These are phyloP conservation scores for Lepidopterella palustris DNA, from an alignment of 495 filamentous ascomycete genomes.

Conservation along the genomic window DNA sequence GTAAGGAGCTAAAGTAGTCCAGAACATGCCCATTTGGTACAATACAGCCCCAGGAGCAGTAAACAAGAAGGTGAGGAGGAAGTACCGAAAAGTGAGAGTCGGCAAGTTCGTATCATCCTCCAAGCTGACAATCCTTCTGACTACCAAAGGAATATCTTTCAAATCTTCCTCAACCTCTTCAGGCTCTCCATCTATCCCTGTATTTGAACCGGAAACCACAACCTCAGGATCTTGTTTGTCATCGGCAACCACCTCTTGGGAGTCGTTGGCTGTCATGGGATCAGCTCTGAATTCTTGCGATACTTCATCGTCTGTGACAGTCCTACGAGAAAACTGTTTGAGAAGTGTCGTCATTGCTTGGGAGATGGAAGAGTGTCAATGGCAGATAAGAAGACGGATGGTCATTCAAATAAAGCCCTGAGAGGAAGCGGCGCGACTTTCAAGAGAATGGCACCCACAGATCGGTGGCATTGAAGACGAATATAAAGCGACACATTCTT, in stretches of 20 bases:
- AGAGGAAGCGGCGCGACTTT: no score
- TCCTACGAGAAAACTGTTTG: no score
- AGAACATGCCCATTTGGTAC: slow-evolving; percentile 48
- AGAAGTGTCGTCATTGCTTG: no score
- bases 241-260: neutral
- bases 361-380: no score
- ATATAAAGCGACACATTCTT: neutral
- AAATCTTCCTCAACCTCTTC: slow-evolving; percentile 5
- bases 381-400: no score
- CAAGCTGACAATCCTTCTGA: slow-evolving; percentile 48
- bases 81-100: slow-evolving; percentile 52
- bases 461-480: no score
- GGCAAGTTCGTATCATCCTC: slow-evolving; percentile 47
- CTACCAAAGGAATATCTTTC: slow-evolving; percentile 23
- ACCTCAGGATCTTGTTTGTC: slow-evolving; percentile 13
- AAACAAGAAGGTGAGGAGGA: slow-evolving; percentile 47
- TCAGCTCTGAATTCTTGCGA: no score
- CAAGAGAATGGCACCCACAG: no score
- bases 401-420: no score
- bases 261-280: neutral
- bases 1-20: slow-evolving; percentile 50
- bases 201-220: neutral
- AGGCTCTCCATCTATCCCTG: neutral
- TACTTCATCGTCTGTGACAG: no score
- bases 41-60: slow-evolving; percentile 49